These are phyloP conservation scores for Aaosphaeria pasadenensis DNA, from an alignment of 2,329 filamentous ascomycete genomes.

Conservation along the genomic window DNA sequence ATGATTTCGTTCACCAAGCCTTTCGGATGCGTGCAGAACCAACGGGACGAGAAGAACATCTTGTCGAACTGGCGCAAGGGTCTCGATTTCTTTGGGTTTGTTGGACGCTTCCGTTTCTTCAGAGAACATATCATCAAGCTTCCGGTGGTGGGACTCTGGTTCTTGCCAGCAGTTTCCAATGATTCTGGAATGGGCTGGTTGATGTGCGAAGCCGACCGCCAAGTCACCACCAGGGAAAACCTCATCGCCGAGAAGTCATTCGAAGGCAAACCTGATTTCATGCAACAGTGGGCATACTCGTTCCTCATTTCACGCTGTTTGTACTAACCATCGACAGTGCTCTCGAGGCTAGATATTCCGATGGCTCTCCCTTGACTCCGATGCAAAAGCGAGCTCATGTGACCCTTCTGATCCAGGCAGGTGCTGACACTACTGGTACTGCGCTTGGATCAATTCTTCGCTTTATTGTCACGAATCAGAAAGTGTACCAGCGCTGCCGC, in stretches of 20 bases:
- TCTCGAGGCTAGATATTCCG: constrained; percentile 29
- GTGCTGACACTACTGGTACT: constrained; percentile 53
- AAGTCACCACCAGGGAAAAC: constrained; percentile 28
- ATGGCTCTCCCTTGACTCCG: constrained; percentile 25
- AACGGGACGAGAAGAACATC: constrained; percentile 37
- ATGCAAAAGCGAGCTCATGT: constrained; percentile 36
- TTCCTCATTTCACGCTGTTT: neutral
- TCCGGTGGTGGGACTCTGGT: constrained; percentile 18
- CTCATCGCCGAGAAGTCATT: constrained; percentile 15
- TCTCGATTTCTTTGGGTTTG: constrained; percentile 38
- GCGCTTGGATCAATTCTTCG: constrained; percentile 49
- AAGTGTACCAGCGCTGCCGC: constrained; percentile 48
- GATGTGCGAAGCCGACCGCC: constrained; percentile 35
- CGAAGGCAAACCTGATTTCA: constrained; percentile 26
- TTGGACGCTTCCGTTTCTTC: constrained; percentile 33
- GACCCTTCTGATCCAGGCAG: constrained; percentile 49
- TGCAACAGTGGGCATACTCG: constrained; percentile 23
- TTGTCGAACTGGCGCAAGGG: constrained; percentile 38
- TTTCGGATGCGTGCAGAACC: constrained; percentile 40
- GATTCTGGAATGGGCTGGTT: constrained; percentile 37
- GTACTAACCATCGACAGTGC: constrained; percentile 15
- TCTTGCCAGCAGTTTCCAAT: constrained; percentile 30
- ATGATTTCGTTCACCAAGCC: constrained; percentile 37
- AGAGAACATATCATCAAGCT: constrained; percentile 29
- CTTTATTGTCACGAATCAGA: constrained; percentile 39